phyloP scores from a whole-genome alignment of 2,329 filamentous ascomycete genomes.

The Fonsecaea pedrosoi region DNA sequence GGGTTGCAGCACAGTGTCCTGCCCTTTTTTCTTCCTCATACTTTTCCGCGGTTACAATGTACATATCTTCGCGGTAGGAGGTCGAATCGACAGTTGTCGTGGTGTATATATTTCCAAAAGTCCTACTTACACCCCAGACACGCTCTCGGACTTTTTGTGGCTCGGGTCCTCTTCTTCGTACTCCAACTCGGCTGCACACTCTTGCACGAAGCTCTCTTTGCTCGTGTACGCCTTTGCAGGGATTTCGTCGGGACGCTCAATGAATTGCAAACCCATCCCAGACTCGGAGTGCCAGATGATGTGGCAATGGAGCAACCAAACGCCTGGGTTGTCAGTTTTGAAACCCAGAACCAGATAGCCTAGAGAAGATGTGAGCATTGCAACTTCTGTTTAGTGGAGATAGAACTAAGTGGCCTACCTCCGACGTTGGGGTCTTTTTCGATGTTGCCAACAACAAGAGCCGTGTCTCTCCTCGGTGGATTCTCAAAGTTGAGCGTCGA shows the following conservation, averaged over 20 bases:
- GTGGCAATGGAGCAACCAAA: constrained; percentile 80
- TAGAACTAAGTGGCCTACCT: background rate
- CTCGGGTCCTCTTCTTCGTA: background rate
- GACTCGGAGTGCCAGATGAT: constrained; percentile 77
- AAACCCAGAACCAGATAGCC: constrained; percentile 68
- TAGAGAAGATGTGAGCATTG: constrained; percentile 5
- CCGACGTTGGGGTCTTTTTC: background rate
- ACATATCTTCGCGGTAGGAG: no score
- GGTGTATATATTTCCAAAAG: no score
- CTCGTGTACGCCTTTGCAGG: background rate
- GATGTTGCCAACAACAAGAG: constrained; percentile 66
- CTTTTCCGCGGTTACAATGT: no score
- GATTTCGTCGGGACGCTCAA: constrained; percentile 34
- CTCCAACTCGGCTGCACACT: background rate
- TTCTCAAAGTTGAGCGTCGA: constrained; percentile 63
- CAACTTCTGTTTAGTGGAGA: no score
- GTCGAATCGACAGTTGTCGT: background rate
- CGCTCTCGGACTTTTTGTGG: background rate
- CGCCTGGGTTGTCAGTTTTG: constrained; percentile 54
- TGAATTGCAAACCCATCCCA: constrained; percentile 62
- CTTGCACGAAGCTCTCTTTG: background rate
- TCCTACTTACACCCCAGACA: background rate
- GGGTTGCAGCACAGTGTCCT: no score
- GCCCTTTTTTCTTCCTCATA: no score
- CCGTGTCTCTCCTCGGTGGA: constrained; percentile 72